Base-by-base conservation (phyloP, 345 rosid species). In the Passiflora organensis region DNA sequence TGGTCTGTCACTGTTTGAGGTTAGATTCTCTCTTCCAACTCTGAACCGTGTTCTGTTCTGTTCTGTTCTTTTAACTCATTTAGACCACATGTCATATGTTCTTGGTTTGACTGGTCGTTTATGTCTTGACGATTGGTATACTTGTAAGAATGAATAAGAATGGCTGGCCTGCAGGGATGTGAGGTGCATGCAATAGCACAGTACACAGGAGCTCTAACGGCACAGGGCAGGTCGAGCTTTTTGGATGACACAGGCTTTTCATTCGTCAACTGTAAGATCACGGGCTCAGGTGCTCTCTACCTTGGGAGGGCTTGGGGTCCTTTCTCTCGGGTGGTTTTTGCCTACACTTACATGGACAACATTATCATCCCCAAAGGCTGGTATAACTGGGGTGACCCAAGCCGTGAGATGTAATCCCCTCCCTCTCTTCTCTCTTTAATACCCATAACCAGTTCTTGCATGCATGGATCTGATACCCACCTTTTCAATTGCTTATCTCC, bases 291-390 rank as follows among this genome's bases (percentile, higher is more conserved):
- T 14, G 99, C 87, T 1, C 80, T 93, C 6, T 93, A 80, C 59
- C 80, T 93, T 13, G 99, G 99, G 2, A 76, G 99, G 62, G 96
- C 99, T 3, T 93, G 99, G 99, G 96, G 99, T 32, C 89, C 99
- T 16, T 93, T 93, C 68, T 93, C 99, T 2, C 76, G 99, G 54
- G 99, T 93, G 1, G 79, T 93, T 69, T 93, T 93, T 67, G 99
- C 99, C 25, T 93, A 84, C 67, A 93, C 99, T 15, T 82, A 85
- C 42, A 89, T 89, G 99, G 99, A 93, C 73, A 57, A 82, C 79
- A 86, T 93, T 58, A 89, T 89, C 76, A 70, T 86, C 19, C 99
- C 99, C 52, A 84, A 73, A 69, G 99, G 99, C 56, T 93, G 99
- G 99, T 75, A 80, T 50, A 86, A 93, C n/a, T 93, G 99, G 99